Conservation (phyloP, 768 basidiomycete genomes). For the Gymnopilus junonius region DNA sequence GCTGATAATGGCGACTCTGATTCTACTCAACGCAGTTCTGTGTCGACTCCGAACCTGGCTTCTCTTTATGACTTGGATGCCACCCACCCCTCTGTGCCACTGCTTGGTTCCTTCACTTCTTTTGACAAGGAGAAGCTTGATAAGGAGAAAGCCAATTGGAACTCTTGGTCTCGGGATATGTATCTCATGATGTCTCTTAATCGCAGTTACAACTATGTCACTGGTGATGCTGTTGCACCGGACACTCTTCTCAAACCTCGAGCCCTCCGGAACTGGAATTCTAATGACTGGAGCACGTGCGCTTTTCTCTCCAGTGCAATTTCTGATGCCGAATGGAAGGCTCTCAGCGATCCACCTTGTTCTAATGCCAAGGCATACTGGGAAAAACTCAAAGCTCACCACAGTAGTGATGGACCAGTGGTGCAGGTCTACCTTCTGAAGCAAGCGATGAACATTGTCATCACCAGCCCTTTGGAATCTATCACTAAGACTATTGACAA, state of each 20-base stretch:
- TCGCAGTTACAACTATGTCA: background rate
- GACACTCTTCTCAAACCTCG: background rate
- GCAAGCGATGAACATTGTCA: no score
- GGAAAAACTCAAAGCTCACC: conserved; percentile 1
- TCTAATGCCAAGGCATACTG: conserved; percentile 7
- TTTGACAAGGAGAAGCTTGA: background rate
- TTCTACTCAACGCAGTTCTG: no score
- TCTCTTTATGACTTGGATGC: background rate
- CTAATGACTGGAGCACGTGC: conserved; percentile 12
- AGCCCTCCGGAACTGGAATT: conserved; percentile 15
- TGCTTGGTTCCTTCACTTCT: background rate
- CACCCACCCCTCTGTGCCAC: background rate
- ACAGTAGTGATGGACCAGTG: conserved; percentile 19
- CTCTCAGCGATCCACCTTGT: background rate
- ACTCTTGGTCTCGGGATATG: background rate
- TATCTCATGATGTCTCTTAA: background rate
- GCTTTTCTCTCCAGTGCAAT: background rate
- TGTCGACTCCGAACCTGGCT: background rate
- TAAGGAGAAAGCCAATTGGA: conserved; percentile 1
- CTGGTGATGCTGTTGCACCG: background rate
- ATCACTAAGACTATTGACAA: no score
- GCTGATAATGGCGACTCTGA: no score
- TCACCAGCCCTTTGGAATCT: no score
- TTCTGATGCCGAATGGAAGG: background rate
- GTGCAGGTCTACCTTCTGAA: conserved; percentile 20